Base-by-base conservation (phyloP, 129 eudicot species). In the Dittrichia graveolens region DNA sequence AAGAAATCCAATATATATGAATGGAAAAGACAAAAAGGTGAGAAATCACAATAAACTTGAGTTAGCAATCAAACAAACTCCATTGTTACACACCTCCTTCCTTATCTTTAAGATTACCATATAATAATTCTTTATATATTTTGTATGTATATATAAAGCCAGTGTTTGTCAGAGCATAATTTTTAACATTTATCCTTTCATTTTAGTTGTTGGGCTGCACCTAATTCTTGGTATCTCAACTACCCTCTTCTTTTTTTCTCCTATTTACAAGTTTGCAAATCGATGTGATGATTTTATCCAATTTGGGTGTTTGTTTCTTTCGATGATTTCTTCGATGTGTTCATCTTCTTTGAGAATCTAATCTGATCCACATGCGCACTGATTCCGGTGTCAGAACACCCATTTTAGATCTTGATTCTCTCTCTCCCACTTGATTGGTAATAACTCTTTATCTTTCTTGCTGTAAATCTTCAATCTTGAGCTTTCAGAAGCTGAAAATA, bases 221-320 rank as follows among this genome's bases (percentile, higher is more conserved):
- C 87, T 83, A 77, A 72, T 67, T 72, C 65, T 80, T 62, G 77
- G 56, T 67, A 40, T 76, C 65, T 58, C 78, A 80, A 76, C 84
- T 54, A 72, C 82, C 67, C 75, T 60, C 63, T 69, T 54, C 54
- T 69, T 65, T 52, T n/a, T 73, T 44, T 24, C 49, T 40, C 3
- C 47, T 16, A 41, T 19, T 50, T 47, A 67, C 57, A 64, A 9
- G n/a, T 53, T 70, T 76, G 39, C 49, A 47, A 15, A 5, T 55
- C 53, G 12, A 13, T 62, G 40, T 4, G 47, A 49, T 12, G 34
- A 65, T 44, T 47, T 44, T 2, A 40, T 77, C 71, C 43, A 34
- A 46, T 52, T 11, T 18, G 45, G 7, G 9, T 38, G 56, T 24
- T 58, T 67, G 47, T 53, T 61, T 41, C n/a, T 62, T 54, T 47